Percentiles rank a stretch among this genome's conserved stretches.
Conservation (phyloP, 768 basidiomycete species). For the Auriscalpium microsporum region DNA sequence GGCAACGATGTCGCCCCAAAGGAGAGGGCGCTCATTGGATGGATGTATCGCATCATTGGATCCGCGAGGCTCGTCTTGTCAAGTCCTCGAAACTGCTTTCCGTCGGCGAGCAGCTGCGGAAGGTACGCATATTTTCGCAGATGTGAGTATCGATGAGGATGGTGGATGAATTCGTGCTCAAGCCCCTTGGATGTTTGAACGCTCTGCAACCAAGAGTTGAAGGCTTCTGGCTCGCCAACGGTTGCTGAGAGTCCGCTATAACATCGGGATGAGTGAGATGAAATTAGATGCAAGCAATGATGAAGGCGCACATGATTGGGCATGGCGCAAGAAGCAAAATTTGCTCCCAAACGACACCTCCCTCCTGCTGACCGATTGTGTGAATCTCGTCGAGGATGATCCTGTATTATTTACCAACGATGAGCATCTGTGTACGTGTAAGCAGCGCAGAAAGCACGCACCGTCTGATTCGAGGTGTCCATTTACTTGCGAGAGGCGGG, state of each 20-base stretch:
- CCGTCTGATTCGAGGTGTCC: conserved; percentile 60
- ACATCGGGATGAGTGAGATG: background rate
- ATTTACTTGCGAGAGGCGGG: conserved; percentile 48
- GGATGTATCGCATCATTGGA: conserved; percentile 42
- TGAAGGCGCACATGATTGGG: conserved; percentile 51
- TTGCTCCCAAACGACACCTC: conserved; percentile 67
- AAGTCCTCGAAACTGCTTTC: conserved; percentile 30
- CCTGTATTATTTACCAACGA: conserved; percentile 21
- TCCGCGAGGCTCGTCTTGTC: conserved; percentile 27
- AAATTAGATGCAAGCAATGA: background rate
- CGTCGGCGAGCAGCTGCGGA: conserved; percentile 21
- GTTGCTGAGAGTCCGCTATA: conserved; percentile 66
- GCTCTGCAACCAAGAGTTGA: conserved; percentile 56
- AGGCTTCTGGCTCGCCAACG: conserved; percentile 53
- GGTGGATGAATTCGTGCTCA: conserved; percentile 50
- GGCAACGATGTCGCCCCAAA: conserved; percentile 46
- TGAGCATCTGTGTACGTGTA: background rate
- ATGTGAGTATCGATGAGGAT: conserved; percentile 66
- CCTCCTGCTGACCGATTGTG: conserved; percentile 61
- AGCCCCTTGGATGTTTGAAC: conserved; percentile 54
- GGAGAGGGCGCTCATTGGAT: conserved; percentile 54
- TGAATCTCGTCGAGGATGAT: conserved; percentile 66
- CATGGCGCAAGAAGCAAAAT: conserved; percentile 64
- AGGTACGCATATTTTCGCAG: conserved; percentile 60
- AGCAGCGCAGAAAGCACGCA: conserved; percentile 16